These are phyloP conservation scores for Lactarius sp. DNA, from an alignment of 768 basidiomycete species.

Conservation along the genomic window DNA sequence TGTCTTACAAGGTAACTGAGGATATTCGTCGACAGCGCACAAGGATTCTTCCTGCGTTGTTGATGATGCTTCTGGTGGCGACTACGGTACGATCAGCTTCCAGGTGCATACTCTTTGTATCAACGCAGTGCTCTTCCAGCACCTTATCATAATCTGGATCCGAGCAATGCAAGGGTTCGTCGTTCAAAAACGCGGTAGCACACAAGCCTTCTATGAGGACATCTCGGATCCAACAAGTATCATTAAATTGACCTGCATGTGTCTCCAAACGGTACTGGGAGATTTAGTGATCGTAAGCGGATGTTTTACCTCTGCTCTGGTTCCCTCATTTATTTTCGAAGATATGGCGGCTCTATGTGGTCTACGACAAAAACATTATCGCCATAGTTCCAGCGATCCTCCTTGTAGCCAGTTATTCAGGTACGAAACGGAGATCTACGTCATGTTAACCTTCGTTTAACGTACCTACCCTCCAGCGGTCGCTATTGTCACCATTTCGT, in stretches of 20 bases:
- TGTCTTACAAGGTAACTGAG: neutral
- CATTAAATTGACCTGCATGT: neutral
- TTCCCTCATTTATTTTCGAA: neutral
- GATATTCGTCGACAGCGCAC: constrained; percentile 5
- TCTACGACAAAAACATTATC: neutral
- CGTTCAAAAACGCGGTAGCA: neutral
- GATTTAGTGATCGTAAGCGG: neutral
- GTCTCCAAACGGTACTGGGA: neutral
- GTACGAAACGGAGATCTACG: neutral
- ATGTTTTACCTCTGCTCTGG: neutral
- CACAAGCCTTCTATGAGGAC: neutral
- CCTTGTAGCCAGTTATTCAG: constrained; percentile 1
- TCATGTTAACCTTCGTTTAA: neutral
- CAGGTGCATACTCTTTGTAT: neutral
- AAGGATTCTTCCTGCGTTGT: constrained; percentile 4
- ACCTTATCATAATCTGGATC: constrained; percentile 3
- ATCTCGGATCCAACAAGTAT: neutral
- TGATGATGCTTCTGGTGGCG: constrained; percentile 2
- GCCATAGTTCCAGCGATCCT: neutral
- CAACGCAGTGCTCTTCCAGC: neutral
- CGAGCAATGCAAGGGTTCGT: neutral
- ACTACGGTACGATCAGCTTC: neutral
- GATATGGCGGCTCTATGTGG: constrained; percentile 13
- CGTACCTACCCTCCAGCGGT: neutral
- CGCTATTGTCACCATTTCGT: neutral